These are phyloP conservation scores for Arachis hypogaea DNA, from an alignment of 306 rosid genomes.

Conservation along the genomic window DNA sequence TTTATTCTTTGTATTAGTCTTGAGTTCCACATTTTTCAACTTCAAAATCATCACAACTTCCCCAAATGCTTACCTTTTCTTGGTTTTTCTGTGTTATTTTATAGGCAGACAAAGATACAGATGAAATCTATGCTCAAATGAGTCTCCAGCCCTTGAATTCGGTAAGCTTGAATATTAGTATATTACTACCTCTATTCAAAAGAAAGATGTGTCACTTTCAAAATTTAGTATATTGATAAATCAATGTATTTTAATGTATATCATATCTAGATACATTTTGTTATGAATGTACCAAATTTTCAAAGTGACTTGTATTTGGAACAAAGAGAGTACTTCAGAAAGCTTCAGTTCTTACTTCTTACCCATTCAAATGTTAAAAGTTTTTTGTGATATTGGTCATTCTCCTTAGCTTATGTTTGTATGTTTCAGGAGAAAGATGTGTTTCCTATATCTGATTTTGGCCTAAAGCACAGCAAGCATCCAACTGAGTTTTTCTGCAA, in stretches of 20 bases:
- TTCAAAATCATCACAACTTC: constrained; percentile 8
- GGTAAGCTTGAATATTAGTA: constrained; percentile 53
- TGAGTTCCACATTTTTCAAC: background rate
- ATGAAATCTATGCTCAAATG: constrained; percentile 97
- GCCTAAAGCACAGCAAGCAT: constrained; percentile 79
- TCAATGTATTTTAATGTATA: too few relatives aligned
- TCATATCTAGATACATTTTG: too few relatives aligned
- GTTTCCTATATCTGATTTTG: constrained; percentile 83
- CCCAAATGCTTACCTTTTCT: background rate
- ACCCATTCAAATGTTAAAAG: background rate
- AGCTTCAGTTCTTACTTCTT: constrained; percentile 15
- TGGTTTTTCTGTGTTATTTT: constrained; percentile 23
- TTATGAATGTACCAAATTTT: too few relatives aligned
- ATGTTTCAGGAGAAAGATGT: constrained; percentile 80
- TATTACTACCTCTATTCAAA: background rate
- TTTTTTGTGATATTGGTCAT: constrained; percentile 11
- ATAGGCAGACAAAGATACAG: constrained; percentile 96
- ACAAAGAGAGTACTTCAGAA: background rate
- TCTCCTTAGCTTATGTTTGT: constrained; percentile 30
- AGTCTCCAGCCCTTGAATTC: constrained; percentile 89
- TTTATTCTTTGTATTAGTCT: background rate
- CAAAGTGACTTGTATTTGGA: too few relatives aligned
- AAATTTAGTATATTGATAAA: too few relatives aligned
- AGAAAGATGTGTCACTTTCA: too few relatives aligned
- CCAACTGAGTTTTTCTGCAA: constrained; percentile 96